Evolutionary conservation across 2,329 filamentous ascomycete species (phyloP), one percentile per base, ranked within the genome.

Genomic region (Neofusicoccum laricinum): DNA sequence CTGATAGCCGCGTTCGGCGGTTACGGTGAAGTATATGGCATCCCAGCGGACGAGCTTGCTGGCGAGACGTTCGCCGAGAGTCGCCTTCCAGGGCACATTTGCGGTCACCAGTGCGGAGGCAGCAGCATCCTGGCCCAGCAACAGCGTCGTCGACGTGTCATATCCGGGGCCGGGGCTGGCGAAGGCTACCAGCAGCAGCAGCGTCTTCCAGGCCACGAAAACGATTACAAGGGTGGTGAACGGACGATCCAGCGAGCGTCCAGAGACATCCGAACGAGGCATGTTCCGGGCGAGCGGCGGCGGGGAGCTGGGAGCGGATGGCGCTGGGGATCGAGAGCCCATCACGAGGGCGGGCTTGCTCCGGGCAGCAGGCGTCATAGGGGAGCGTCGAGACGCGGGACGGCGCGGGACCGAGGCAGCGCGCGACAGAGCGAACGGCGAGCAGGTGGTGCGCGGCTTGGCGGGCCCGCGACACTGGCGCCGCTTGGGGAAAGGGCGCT

Each of bases 11-110:
- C 85, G 81, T 46, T 81, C 81, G 4, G 90, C 85, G 49, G 81
- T 75, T 68, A 87, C 83, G 65, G 88, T 79, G 71, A 89, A 94
- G 75, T 94, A 95, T 68, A 96, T 81, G 36, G 88, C 90, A 75
- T 96, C 92, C 92, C 92, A 96, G 74, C 90, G 84, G 6, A 88
- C 87, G 65, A 95, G 79, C 48, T 86, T 86, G 38, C 82, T 77
- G 19, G 81, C 75, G 2, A 90, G 69, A 66, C 77, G 75, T 67
- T 58, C 70, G 66, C 25, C 68, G 62, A 40, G 50, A 46, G 66
- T 72, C 67, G 43, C 71, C 71, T 38, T 64, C 58, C 38, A n/a
- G 32, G 12, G 25, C 57, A 62, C 45, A 19, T 21, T 19, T 14
- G 53, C 25, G 53, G 38, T 41, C 53, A 30, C 53, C 53, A 43